Percentiles rank a stretch among this genome's conserved stretches.
phyloP scores from a whole-genome alignment of 179 eudicot species.

The Spergularia azorica region DNA sequence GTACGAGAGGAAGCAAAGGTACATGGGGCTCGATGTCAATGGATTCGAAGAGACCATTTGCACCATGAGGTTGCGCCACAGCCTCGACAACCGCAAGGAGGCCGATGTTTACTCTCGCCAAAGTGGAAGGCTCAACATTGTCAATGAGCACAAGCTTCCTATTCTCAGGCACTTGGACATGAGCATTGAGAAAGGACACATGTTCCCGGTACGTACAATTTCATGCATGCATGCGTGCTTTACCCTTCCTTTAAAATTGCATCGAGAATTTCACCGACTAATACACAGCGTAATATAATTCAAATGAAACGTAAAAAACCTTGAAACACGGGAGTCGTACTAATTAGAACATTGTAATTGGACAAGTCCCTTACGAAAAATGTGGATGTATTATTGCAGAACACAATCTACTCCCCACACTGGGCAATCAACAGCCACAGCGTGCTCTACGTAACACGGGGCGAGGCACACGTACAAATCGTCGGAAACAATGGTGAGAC shows the following conservation, averaged over 20 bases:
- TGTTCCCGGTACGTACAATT: conserved; percentile 47
- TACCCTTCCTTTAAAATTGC: no score
- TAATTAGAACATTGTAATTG: no score
- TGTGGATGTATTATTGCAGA: conserved; percentile 31
- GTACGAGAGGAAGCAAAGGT: conserved; percentile 18
- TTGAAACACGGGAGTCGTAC: no score
- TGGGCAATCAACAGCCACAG: conserved; percentile 68
- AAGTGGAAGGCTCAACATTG: conserved; percentile 58
- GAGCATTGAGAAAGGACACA: conserved; percentile 66
- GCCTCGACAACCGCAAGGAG: conserved; percentile 44
- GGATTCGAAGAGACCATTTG: conserved; percentile 60
- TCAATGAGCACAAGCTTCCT: conserved; percentile 62
- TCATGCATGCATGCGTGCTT: no score
- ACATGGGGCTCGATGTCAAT: conserved; percentile 38
- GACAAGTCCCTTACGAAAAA: no score
- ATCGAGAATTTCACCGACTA: no score
- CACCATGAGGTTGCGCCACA: conserved; percentile 48
- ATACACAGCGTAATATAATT: no score
- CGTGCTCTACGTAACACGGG: conserved; percentile 52
- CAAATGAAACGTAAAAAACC: no score
- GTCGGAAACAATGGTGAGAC: conserved; percentile 48
- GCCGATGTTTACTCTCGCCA: conserved; percentile 57
- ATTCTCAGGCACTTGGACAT: conserved; percentile 57
- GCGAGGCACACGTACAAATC: conserved; percentile 57
- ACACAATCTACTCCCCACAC: conserved; percentile 55